Conservation (phyloP, 768 basidiomycete species). For the Tricholoma saponaceum region DNA sequence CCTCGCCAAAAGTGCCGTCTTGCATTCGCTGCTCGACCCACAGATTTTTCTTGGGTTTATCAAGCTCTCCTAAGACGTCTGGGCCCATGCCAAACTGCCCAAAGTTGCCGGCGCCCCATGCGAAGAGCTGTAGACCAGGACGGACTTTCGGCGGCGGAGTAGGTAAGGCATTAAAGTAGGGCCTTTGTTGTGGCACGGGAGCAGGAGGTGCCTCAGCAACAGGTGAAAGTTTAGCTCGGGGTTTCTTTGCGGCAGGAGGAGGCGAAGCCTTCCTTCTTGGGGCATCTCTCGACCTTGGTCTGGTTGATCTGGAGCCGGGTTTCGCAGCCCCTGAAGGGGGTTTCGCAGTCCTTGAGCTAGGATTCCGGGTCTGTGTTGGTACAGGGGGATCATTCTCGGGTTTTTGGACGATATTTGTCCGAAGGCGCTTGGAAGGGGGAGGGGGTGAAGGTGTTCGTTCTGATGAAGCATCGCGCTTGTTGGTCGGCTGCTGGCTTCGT, state of each 20-base stretch:
- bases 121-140: constrained; percentile 73
- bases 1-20: constrained; percentile 65
- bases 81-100: constrained; percentile 94
- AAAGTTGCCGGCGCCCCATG: constrained; percentile 91
- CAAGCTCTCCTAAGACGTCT: constrained; percentile 63
- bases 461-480: constrained; percentile 52
- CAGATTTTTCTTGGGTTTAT: constrained; percentile 69
- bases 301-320: constrained; percentile 9
- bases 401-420: constrained; percentile 34
- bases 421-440: constrained; percentile 48
- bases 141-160: constrained; percentile 48
- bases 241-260: constrained; percentile 9
- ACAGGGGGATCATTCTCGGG: constrained; percentile 37
- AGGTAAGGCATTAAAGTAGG: constrained; percentile 67
- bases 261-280: constrained; percentile 13
- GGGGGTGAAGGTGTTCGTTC: constrained; percentile 38
- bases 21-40: constrained; percentile 78
- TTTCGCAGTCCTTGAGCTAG: constrained; percentile 12
- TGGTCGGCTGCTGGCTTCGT: constrained; percentile 25
- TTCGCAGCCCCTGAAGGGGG: constrained; percentile 13
- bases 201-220: constrained; percentile 26
- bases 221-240: constrained; percentile 16
- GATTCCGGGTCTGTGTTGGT: constrained; percentile 21
- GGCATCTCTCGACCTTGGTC: constrained; percentile 20
- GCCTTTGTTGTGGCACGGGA: constrained; percentile 39